Conservation (phyloP, 768 basidiomycete species). For the Rhizopogon vesiculosus region DNA sequence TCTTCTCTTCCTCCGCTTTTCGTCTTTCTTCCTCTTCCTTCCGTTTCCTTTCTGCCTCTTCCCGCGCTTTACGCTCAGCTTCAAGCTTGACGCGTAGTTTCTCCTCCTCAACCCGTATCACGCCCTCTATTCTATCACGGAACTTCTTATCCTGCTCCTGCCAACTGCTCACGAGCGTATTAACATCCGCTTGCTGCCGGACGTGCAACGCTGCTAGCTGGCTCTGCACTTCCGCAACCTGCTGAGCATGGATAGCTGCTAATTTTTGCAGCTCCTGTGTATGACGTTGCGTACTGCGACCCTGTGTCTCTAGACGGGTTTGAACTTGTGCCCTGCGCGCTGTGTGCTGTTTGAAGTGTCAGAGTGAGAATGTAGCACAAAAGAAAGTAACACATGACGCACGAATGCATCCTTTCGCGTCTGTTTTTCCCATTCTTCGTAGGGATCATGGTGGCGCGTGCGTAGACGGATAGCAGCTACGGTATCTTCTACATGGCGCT, state of each 20-base stretch:
- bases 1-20: conserved; percentile 39
- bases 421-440: conserved; percentile 49
- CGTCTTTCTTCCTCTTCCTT: conserved; percentile 46
- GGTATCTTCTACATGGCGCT: conserved; percentile 37
- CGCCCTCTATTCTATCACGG: conserved; percentile 57
- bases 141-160: conserved; percentile 38
- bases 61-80: conserved; percentile 47
- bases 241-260: conserved; percentile 38
- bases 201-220: conserved; percentile 39
- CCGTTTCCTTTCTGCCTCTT: conserved; percentile 42
- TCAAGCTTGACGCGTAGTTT: conserved; percentile 48
- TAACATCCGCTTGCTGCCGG: conserved; percentile 42
- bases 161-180: conserved; percentile 39
- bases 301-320: conserved; percentile 14
- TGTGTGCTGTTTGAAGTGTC: conserved; percentile 24
- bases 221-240: conserved; percentile 47
- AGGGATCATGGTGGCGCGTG: conserved; percentile 39
- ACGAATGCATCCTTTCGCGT: conserved; percentile 44
- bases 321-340: conserved; percentile 31
- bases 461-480: conserved; percentile 42
- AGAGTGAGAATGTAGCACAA: not conserved
- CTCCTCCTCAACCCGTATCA: conserved; percentile 61
- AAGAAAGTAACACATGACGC: conserved; percentile 10
- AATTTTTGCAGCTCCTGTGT: conserved; percentile 24
- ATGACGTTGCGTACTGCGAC: conserved; percentile 5